phyloP scores from a whole-genome alignment of 495 filamentous ascomycete species.

The Chaetomium cochliodes region DNA sequence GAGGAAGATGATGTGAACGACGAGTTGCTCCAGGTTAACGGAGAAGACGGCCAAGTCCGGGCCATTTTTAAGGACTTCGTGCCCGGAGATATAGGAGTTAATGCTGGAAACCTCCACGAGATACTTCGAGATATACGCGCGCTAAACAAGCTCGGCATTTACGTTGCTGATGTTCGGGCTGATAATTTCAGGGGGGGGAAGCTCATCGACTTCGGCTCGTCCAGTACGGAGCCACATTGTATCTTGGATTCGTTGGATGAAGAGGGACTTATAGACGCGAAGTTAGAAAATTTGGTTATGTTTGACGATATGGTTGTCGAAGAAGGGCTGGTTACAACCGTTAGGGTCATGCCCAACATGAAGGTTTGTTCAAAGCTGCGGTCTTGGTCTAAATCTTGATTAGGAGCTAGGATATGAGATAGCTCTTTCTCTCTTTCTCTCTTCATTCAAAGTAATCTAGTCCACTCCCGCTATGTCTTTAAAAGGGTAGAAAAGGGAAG shows the following conservation, averaged over 20 bases:
- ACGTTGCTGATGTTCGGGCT: not conserved
- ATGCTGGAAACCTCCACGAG: not conserved
- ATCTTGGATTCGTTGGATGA: no score
- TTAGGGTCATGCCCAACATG: not conserved
- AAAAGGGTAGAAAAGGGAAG: no score
- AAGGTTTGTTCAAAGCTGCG: no score
- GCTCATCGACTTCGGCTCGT: not conserved
- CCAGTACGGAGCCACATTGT: not conserved
- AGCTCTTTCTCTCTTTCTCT: no score
- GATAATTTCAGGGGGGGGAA: not conserved
- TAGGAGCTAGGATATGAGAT: no score
- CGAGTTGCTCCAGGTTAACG: not conserved
- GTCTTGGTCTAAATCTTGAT: no score
- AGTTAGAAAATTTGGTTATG: not conserved
- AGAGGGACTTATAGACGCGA: no score
- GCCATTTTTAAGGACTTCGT: not conserved
- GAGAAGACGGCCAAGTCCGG: not conserved
- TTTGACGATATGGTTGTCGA: not conserved
- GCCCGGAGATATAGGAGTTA: not conserved
- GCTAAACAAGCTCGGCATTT: conserved; percentile 1
- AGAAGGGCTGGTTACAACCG: not conserved
- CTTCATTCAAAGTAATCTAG: no score
- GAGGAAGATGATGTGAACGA: not conserved
- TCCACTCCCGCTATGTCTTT: no score
- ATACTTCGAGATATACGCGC: not conserved